phyloP scores from a whole-genome alignment of 108 stramenopile species.

The Nannochloropsis salina region DNA sequence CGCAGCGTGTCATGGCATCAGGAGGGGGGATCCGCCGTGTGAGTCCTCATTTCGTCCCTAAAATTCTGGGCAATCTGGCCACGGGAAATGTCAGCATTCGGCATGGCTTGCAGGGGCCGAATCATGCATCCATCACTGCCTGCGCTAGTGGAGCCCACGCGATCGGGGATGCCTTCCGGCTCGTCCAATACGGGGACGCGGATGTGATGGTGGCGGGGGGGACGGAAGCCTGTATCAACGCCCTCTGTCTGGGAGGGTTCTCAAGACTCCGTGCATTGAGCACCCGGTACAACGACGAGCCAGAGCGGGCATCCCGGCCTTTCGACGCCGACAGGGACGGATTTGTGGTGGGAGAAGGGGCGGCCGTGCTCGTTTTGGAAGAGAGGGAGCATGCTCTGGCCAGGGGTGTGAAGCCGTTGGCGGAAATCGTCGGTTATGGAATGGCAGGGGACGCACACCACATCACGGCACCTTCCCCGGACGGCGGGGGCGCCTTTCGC shows the following conservation, averaged over 20 bases:
- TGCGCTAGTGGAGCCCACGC: conserved; percentile 79
- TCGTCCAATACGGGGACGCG: conserved; percentile 69
- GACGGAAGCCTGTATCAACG: conserved; percentile 80
- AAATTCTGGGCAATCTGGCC: conserved; percentile 80
- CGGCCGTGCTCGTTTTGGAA: conserved; percentile 87
- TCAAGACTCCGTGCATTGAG: conserved; percentile 70
- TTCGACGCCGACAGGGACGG: conserved; percentile 87
- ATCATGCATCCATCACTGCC: conserved; percentile 71
- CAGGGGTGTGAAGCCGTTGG: conserved; percentile 82
- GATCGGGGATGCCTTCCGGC: conserved; percentile 79
- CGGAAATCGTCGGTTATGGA: conserved; percentile 88
- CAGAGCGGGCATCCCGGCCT: conserved; percentile 66
- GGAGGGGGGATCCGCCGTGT: conserved; percentile 54
- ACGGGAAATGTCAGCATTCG: conserved; percentile 63
- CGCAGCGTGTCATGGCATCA: conserved; percentile 48
- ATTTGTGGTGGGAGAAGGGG: conserved; percentile 96
- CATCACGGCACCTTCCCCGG: conserved; percentile 73
- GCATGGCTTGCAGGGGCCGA: conserved; percentile 71
- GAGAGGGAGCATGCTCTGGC: conserved; percentile 72
- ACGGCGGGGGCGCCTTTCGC: conserved; percentile 68
- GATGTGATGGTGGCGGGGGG: conserved; percentile 89
- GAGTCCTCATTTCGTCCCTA: conserved; percentile 87
- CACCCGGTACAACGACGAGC: conserved; percentile 75
- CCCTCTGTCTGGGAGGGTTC: conserved; percentile 77
- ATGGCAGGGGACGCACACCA: conserved; percentile 90